A percentile compares a stretch with the other conserved stretches of the same genome.
These are phyloP conservation scores for Artomyces pyxidatus DNA, from an alignment of 768 basidiomycete genomes.

Conservation along the genomic window DNA sequence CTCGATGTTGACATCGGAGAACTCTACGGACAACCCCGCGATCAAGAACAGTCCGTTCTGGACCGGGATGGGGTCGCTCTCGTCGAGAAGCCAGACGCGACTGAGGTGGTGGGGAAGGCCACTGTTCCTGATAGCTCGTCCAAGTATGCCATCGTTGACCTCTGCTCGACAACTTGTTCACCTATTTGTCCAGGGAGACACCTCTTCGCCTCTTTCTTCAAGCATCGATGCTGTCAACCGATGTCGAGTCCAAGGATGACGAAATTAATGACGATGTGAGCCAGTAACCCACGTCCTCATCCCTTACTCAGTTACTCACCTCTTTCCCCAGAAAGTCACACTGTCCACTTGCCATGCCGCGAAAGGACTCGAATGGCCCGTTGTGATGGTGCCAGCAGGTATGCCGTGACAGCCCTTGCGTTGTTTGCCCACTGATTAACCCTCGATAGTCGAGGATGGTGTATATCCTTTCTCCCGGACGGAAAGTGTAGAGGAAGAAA, in stretches of 20 bases:
- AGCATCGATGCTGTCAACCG: conserved; percentile 76
- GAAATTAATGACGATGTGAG: conserved; percentile 38
- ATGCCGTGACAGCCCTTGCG: conserved; percentile 8
- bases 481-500: conserved; percentile 75
- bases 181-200: conserved; percentile 33
- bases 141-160: no score
- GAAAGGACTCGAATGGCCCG: conserved; percentile 90
- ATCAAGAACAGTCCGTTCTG: background rate
- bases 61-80: background rate
- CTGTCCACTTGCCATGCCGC: conserved; percentile 85
- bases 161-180: no score
- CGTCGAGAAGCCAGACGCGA: background rate
- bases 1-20: background rate
- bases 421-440: background rate
- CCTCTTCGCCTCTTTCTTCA: conserved; percentile 68
- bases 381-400: conserved; percentile 76
- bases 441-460: conserved; percentile 53
- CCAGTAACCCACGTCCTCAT: background rate
- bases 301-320: background rate
- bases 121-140: background rate
- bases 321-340: conserved; percentile 56
- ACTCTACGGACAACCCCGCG: background rate
- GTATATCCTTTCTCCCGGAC: conserved; percentile 70
- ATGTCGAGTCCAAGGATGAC: conserved; percentile 56
- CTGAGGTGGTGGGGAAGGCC: background rate